Evolutionary conservation across 2,329 filamentous ascomycete genomes (phyloP).

Genomic region (Penicillium sp.): DNA sequence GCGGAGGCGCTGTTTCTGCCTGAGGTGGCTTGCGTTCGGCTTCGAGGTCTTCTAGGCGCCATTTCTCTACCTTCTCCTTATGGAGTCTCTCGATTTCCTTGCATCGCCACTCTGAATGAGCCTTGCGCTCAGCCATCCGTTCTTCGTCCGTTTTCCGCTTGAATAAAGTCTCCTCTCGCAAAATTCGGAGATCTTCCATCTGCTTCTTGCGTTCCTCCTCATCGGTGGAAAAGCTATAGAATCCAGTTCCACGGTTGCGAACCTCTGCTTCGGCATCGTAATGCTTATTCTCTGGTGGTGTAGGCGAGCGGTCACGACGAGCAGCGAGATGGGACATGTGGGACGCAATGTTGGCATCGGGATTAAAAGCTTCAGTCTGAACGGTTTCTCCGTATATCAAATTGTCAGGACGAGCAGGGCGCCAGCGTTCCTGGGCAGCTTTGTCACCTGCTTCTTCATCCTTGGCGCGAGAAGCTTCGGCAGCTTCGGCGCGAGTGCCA

Average conservation of each 20-base stretch:
- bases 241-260: conserved; percentile 82
- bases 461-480: conserved; percentile 59
- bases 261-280: conserved; percentile 85
- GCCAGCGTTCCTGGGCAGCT: conserved; percentile 28
- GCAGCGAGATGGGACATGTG: conserved; percentile 76
- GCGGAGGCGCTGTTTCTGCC: neutral
- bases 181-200: conserved; percentile 70
- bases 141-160: conserved; percentile 57
- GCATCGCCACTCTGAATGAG: conserved; percentile 55
- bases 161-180: conserved; percentile 67
- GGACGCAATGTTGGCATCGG: conserved; percentile 60
- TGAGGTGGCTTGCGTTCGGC: neutral
- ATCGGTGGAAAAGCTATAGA: conserved; percentile 84
- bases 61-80: conserved; percentile 38
- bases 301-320: conserved; percentile 74
- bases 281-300: conserved; percentile 75
- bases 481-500: conserved; percentile 68
- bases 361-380: conserved; percentile 78
- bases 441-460: conserved; percentile 22
- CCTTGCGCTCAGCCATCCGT: conserved; percentile 57
- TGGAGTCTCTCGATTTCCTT: conserved; percentile 43
- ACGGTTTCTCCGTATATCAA: conserved; percentile 84
- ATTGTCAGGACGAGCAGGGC: conserved; percentile 58
- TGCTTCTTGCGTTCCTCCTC: conserved; percentile 65
- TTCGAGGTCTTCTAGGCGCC: neutral